Evolutionary conservation across 2,329 filamentous ascomycete species (phyloP).

Genomic region (Arthrobotrys sphaeroides): DNA sequence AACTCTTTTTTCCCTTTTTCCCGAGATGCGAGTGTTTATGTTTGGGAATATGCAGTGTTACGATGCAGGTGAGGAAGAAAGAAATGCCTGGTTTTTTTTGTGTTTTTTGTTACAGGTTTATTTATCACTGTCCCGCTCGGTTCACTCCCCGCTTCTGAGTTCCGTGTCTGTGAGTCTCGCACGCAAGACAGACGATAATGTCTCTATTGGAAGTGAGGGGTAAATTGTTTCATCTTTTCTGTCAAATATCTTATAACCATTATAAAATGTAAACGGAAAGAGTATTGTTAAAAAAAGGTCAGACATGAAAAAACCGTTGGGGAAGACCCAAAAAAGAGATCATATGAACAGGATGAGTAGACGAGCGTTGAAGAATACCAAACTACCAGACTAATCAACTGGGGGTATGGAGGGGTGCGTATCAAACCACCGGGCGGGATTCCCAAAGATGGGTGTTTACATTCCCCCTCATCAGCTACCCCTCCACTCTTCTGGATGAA

Average conservation of each 20-base stretch:
- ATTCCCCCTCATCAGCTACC: conserved; percentile 4
- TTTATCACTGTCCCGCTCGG: no score
- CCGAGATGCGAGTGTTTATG: neutral
- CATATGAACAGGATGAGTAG: conserved; percentile 1
- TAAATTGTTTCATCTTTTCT: conserved; percentile 2
- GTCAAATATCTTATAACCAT: neutral
- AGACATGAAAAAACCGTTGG: neutral
- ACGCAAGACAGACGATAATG: neutral
- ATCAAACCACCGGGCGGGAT: neutral
- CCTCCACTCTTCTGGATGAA: neutral
- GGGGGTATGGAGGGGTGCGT: neutral
- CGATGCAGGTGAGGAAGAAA: neutral
- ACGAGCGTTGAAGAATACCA: conserved; percentile 7
- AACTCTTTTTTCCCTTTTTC: no score
- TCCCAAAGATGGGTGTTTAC: conserved; percentile 17
- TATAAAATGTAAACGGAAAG: neutral
- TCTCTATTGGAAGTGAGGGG: neutral
- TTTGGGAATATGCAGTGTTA: conserved; percentile 16
- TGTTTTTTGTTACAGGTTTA: no score
- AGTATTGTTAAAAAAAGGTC: neutral
- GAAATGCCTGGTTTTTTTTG: neutral
- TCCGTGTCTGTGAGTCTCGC: conserved; percentile 1
- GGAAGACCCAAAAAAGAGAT: neutral
- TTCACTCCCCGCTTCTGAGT: neutral
- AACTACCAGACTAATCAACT: no score